Base-by-base conservation (phyloP, 2,329 filamentous ascomycete genomes). In the Ascochyta koolunga region DNA sequence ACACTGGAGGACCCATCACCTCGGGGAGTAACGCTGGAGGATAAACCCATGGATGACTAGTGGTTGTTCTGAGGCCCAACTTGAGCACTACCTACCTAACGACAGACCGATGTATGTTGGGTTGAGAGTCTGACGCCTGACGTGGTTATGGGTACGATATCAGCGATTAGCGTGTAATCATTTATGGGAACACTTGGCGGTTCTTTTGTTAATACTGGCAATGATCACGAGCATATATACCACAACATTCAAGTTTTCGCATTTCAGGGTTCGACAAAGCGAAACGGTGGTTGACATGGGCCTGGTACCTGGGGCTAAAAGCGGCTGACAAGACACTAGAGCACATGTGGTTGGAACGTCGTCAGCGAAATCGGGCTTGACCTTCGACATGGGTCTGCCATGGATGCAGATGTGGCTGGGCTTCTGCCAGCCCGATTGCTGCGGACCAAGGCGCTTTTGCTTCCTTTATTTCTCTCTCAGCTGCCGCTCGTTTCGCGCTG, bases 31-130 rank as follows among this genome's bases (percentile, higher is more conserved):
- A 87, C 86, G 62, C 78, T 92, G 67, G 85, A 86, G 67, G 89
- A 92, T 72, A 87, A 84, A 75, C 86, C 89, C n/a, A 90, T 91
- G 87, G 87, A 91, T 76, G 87, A 90, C 75, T 90, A 71, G 65
- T 69, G 57, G 69, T 54, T 46, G 36, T 54, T 54, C 36, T 54
- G 25, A 54, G 37, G 45, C 35, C 43, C 27, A 33, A 36, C 37
- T 39, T 39, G n/a, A 31, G 45, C 38, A 48, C 37, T n/a, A 35
- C 47, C 31, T 42, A 35, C 33, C n/a, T 54, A 25, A 54, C 31
- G 51, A 54, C 42, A 45, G 45, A 50, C 18, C 22, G 29, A 50
- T 41, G 40, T 41, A 54, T 33, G 50, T 45, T 43, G 44, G 56
- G 48, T 39, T 40, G 54, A 42, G 36, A 38, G 33, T 46, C 50